Evolutionary conservation across 306 rosid species (phyloP).

Genomic region (Acacia crassicarpa): DNA sequence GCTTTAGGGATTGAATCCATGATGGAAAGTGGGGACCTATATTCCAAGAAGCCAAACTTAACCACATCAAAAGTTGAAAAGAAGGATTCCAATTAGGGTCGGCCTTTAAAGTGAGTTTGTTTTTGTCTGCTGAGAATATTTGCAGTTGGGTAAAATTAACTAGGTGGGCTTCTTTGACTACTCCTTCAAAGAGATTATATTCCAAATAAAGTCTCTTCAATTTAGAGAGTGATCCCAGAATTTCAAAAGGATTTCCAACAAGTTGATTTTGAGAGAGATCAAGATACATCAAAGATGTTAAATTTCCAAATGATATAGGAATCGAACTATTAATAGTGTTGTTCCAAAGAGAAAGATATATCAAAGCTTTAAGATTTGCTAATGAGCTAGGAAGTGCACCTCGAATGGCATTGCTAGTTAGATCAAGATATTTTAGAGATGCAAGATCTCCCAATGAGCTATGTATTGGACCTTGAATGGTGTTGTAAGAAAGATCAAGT

Average conservation of each 20-base stretch:
- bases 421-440: background rate
- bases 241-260: background rate
- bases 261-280: background rate
- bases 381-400: conserved; percentile 19
- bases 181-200: background rate
- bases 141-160: background rate
- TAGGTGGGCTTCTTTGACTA: conserved; percentile 10
- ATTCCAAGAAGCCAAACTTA: background rate
- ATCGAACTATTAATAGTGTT: too few species aligned
- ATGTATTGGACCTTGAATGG: background rate
- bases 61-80: fast-evolving
- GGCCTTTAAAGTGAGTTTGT: conserved; percentile 9
- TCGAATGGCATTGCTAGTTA: background rate
- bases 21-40: conserved; percentile 12
- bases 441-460: background rate
- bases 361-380: background rate
- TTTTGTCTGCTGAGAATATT: background rate
- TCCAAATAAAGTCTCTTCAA: fast-evolving
- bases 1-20: too few species aligned
- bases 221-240: background rate
- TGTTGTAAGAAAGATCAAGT: background rate
- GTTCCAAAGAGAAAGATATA: too few species aligned
- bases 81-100: conserved; percentile 21
- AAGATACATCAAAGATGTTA: background rate
- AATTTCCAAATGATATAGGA: too few species aligned